Evolutionary conservation across 345 rosid species (phyloP).

Genomic region (Limnanthes douglasii): DNA sequence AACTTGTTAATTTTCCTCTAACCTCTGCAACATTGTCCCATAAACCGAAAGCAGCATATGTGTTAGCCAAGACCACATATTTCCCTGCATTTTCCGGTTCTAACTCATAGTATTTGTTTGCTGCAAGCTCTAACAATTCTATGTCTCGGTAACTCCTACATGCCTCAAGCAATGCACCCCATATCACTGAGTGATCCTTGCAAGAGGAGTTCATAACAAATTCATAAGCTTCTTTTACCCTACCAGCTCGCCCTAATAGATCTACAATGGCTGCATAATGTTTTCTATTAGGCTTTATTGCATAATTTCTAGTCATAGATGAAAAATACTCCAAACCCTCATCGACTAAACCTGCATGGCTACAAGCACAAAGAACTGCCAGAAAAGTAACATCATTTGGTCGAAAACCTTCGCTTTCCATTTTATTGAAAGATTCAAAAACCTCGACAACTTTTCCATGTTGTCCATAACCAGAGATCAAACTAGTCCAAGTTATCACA

Average conservation of each 20-base stretch:
- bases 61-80: constrained; percentile 47
- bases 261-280: constrained; percentile 71
- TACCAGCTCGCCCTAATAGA: constrained; percentile 56
- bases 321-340: constrained; percentile 34
- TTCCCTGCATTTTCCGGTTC: constrained; percentile 54
- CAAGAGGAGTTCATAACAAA: constrained; percentile 41
- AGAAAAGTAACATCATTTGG: constrained; percentile 58
- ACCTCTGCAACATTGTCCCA: constrained; percentile 49
- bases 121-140: constrained; percentile 34
- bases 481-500: constrained; percentile 53
- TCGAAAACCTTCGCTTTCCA: constrained; percentile 38
- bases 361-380: constrained; percentile 58
- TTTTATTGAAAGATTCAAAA: constrained; percentile 39
- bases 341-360: constrained; percentile 56
- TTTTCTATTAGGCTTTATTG: constrained; percentile 36
- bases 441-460: constrained; percentile 53
- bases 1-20: constrained; percentile 32
- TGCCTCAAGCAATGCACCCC: constrained; percentile 69
- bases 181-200: constrained; percentile 34
- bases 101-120: constrained; percentile 34
- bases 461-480: constrained; percentile 55
- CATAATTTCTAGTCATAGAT: constrained; percentile 41
- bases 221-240: constrained; percentile 43
- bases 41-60: constrained; percentile 43
- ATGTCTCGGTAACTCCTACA: constrained; percentile 51